Conservation (phyloP, 768 basidiomycete genomes). For the Macrolepiota dolichaula region DNA sequence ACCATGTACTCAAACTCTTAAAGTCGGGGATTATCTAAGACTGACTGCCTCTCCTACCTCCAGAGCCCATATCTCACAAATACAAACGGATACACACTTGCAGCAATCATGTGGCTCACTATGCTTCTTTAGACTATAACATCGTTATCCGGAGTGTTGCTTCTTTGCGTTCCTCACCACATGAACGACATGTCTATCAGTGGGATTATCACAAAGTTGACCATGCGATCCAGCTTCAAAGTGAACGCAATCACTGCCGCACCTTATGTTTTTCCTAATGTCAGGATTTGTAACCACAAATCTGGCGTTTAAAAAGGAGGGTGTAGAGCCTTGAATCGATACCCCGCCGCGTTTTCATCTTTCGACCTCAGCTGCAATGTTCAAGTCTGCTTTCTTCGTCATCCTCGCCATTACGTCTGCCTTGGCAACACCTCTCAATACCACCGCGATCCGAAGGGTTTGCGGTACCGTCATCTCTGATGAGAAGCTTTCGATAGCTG, state of each 20-base stretch:
- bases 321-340: background rate
- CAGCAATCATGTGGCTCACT: background rate
- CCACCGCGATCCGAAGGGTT: slow-evolving; percentile 17
- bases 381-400: slow-evolving; percentile 23
- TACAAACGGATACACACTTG: background rate
- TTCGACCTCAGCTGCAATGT: slow-evolving; percentile 17
- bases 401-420: slow-evolving; percentile 25
- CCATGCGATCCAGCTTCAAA: background rate
- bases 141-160: background rate
- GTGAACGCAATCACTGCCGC: background rate
- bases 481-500: slow-evolving; percentile 29
- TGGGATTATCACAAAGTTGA: background rate
- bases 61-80: background rate
- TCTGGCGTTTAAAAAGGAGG: slow-evolving; percentile 3
- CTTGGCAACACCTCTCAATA: slow-evolving; percentile 26
- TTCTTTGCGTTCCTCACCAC: background rate
- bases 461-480: slow-evolving; percentile 38
- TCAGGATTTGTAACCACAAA: background rate
- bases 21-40: background rate
- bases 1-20: background rate
- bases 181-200: slow-evolving; percentile 2
- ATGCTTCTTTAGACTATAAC: background rate
- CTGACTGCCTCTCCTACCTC: background rate
- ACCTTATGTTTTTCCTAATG: background rate
- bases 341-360: background rate